Percentiles rank a stretch among this genome's conserved stretches.
Evolutionary conservation across 1,284 basidiomycete genomes (phyloP).

Genomic region (Melanopsichium pennsylvanicum): DNA sequence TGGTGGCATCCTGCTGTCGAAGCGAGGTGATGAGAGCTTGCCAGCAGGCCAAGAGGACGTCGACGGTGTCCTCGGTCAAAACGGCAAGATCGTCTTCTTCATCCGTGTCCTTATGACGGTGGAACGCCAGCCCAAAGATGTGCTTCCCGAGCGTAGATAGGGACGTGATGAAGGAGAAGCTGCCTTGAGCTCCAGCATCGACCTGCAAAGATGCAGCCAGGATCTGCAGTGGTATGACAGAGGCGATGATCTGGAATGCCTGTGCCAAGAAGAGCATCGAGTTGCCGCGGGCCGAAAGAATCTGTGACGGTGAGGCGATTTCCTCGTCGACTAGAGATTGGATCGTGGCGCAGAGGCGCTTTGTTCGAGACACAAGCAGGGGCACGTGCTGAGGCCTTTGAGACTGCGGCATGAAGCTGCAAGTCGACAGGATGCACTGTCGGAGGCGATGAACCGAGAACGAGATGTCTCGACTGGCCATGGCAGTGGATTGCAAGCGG

Average conservation of each 20-base stretch:
- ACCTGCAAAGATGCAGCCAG: constrained; percentile 24
- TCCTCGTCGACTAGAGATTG: constrained; percentile 40
- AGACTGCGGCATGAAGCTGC: constrained; percentile 37
- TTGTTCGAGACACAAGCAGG: constrained; percentile 24
- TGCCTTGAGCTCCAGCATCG: constrained; percentile 10
- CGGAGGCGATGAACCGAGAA: constrained; percentile 44
- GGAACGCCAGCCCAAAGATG: constrained; percentile 47
- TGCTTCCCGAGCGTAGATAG: constrained; percentile 30
- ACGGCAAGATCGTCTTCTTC: constrained; percentile 52
- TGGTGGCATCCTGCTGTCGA: constrained; percentile 20
- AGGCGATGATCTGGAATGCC: constrained; percentile 34
- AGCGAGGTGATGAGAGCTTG: constrained; percentile 27
- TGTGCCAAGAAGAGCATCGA: constrained; percentile 46
- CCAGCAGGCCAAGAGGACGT: constrained; percentile 43
- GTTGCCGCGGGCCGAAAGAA: constrained; percentile 37
- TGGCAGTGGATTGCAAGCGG: constrained; percentile 12
- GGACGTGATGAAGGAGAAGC: constrained; percentile 33
- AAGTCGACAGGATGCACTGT: constrained; percentile 34
- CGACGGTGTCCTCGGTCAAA: constrained; percentile 45
- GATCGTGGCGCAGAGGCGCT: constrained; percentile 34
- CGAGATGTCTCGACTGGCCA: constrained; percentile 32
- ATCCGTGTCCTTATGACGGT: constrained; percentile 27
- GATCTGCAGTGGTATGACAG: constrained; percentile 32
- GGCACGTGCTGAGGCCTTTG: constrained; percentile 40
- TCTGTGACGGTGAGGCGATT: constrained; percentile 7